phyloP scores from a whole-genome alignment of 345 rosid genomes.

The Excoecaria agallocha region DNA sequence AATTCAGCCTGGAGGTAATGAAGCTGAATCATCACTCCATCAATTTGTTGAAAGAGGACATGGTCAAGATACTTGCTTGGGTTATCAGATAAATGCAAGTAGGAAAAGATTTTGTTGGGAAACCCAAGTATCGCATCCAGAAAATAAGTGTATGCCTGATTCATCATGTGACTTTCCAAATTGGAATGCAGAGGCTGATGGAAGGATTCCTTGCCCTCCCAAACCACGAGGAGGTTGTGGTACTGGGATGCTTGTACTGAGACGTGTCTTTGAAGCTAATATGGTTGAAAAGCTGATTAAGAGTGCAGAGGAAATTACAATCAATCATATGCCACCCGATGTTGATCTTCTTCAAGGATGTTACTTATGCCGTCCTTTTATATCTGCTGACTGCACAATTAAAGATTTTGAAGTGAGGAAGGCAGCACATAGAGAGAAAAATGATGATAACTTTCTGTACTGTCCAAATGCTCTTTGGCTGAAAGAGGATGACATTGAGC shows the following conservation, averaged over 20 bases:
- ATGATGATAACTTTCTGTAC: constrained; percentile 47
- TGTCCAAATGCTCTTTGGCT: constrained; percentile 42
- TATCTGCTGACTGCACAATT: constrained; percentile 17
- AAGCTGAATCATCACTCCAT: constrained; percentile 20
- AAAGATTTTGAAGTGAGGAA: constrained; percentile 33
- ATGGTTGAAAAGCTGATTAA: constrained; percentile 43
- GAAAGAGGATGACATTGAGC: constrained; percentile 33
- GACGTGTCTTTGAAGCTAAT: constrained; percentile 42
- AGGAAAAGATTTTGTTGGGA: constrained; percentile 13
- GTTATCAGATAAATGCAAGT: constrained; percentile 17
- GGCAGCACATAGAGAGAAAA: constrained; percentile 43
- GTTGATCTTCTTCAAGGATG: constrained; percentile 40
- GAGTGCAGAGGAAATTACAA: constrained; percentile 46
- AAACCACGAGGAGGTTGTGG: constrained; percentile 65
- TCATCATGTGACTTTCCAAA: constrained; percentile 6
- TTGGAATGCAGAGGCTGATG: constrained; percentile 49
- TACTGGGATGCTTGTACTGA: constrained; percentile 43
- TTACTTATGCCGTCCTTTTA: constrained; percentile 27
- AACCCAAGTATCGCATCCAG: constrained; percentile 16
- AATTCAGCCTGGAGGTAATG: constrained; percentile 21
- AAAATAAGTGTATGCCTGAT: background rate
- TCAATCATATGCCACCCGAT: constrained; percentile 30
- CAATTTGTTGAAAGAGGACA: constrained; percentile 22
- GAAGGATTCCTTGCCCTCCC: constrained; percentile 64
- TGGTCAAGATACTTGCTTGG: constrained; percentile 19